A percentile compares a stretch with the other conserved stretches of the same genome.
Conservation (phyloP, 1,284 basidiomycete species). For the Puccinia coronata region DNA sequence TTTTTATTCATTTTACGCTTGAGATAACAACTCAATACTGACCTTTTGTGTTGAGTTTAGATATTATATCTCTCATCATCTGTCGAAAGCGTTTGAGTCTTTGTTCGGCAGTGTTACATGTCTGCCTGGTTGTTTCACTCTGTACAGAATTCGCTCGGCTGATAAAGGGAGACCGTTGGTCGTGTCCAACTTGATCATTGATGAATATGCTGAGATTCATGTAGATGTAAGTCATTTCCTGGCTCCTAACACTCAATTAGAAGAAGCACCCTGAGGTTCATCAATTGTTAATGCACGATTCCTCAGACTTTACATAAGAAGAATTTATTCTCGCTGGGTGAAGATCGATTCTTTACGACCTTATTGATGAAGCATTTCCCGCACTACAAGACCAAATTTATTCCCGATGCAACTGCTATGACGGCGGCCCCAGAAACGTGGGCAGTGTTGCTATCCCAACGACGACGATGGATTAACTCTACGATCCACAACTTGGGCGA, state of each 20-base stretch:
- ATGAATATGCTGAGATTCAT: constrained; percentile 91
- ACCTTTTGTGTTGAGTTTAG: neutral
- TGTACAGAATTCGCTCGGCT: constrained; percentile 80
- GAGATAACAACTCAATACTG: constrained; percentile 11
- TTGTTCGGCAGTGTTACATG: constrained; percentile 98
- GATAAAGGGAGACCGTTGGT: constrained; percentile 67
- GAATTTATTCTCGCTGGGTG: constrained; percentile 92
- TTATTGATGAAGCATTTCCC: constrained; percentile 92
- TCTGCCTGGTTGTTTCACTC: constrained; percentile 91
- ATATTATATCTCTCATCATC: constrained; percentile 71
- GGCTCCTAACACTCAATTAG: neutral
- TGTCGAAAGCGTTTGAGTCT: constrained; percentile 96
- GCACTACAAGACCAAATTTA: constrained; percentile 87
- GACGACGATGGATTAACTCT: constrained; percentile 99
- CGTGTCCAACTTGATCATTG: constrained; percentile 77
- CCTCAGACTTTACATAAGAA: constrained; percentile 50
- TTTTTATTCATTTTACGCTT: neutral
- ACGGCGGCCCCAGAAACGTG: constrained; percentile 91
- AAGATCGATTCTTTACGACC: constrained; percentile 97
- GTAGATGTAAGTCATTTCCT: constrained; percentile 98
- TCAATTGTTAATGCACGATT: neutral
- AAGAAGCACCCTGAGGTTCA: neutral
- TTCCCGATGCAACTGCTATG: constrained; percentile 85
- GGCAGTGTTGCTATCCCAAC: constrained; percentile 91
- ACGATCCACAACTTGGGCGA: constrained; percentile 96